Percentiles rank a stretch among this genome's conserved stretches.
Conservation (phyloP, 805 yeast species). For the Cyberlindnera petersonii region DNA sequence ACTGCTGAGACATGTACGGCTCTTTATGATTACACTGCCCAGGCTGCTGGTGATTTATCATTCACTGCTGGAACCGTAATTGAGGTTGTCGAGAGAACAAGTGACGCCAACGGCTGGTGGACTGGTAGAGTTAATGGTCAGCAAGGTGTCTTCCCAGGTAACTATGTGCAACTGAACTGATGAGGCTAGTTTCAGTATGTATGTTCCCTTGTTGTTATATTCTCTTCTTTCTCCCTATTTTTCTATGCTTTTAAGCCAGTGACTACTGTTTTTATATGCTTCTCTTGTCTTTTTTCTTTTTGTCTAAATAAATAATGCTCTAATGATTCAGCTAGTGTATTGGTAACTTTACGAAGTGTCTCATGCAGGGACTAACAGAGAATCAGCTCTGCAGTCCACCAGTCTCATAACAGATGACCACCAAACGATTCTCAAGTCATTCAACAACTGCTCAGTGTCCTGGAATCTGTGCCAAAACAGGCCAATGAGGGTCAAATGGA, state of each 20-base stretch:
- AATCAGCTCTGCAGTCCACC: neutral
- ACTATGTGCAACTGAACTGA: slow-evolving; percentile 74
- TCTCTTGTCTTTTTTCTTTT: too few relatives aligned
- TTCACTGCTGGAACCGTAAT: slow-evolving; percentile 87
- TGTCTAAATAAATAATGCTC: neutral
- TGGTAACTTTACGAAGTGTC: too few relatives aligned
- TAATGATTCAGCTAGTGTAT: neutral
- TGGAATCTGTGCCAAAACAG: slow-evolving; percentile 4
- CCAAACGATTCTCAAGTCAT: slow-evolving; percentile 4
- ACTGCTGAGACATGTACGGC: slow-evolving; percentile 73
- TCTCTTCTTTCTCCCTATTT: neutral
- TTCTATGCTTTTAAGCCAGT: too few relatives aligned
- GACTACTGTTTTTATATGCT: too few relatives aligned
- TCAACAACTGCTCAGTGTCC: slow-evolving; percentile 5
- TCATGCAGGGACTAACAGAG: neutral
- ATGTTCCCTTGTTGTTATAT: neutral
- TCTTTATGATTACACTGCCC: slow-evolving; percentile 85
- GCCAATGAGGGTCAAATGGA: slow-evolving; percentile 2
- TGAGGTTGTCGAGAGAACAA: slow-evolving; percentile 75
- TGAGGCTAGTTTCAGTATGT: too few relatives aligned
- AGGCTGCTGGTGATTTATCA: slow-evolving; percentile 85
- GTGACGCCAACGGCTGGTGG: slow-evolving; percentile 97
- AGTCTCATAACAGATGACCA: slow-evolving; percentile 3
- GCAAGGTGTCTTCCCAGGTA: slow-evolving; percentile 94
- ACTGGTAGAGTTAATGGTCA: slow-evolving; percentile 82